Conservation (phyloP, 2,329 filamentous ascomycete genomes). For the Zymoseptoria brevis region DNA sequence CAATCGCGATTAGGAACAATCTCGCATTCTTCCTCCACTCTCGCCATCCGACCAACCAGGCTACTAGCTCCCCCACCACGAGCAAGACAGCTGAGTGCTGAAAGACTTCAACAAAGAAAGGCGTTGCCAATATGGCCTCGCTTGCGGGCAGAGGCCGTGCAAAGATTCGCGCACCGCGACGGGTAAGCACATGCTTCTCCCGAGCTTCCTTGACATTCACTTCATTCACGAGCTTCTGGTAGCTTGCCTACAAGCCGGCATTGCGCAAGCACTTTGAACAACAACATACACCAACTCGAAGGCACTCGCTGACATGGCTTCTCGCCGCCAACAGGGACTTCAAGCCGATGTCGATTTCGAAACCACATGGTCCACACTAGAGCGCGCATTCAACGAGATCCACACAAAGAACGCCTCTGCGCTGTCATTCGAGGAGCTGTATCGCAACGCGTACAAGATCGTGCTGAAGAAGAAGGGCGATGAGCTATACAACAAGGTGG, state of each 20-base stretch:
- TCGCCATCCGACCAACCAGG: neutral
- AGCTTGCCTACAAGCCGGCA: slow-evolving; percentile 19
- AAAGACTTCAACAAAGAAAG: neutral
- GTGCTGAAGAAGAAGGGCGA: slow-evolving; percentile 82
- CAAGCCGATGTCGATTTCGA: slow-evolving; percentile 70
- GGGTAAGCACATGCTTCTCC: slow-evolving; percentile 44
- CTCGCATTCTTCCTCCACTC: neutral
- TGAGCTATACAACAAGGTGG: slow-evolving; percentile 71
- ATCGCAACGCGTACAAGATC: slow-evolving; percentile 88
- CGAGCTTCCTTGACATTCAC: slow-evolving; percentile 3
- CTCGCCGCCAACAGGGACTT: slow-evolving; percentile 41
- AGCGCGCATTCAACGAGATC: slow-evolving; percentile 73
- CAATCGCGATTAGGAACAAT: neutral
- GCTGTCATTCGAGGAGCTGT: slow-evolving; percentile 91
- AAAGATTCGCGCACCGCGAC: slow-evolving; percentile 60
- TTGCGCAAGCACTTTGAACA: neutral
- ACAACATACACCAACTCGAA: no score
- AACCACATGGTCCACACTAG: slow-evolving; percentile 70
- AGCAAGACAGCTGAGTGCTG: neutral
- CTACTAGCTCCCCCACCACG: neutral
- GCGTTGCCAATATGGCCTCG: slow-evolving; percentile 28
- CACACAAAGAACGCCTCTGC: slow-evolving; percentile 84
- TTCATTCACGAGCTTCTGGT: slow-evolving; percentile 10
- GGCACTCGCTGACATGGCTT: neutral
- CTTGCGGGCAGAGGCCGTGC: slow-evolving; percentile 48